These are phyloP conservation scores for Brassica incana DNA, from an alignment of 345 rosid species.

Conservation along the genomic window DNA sequence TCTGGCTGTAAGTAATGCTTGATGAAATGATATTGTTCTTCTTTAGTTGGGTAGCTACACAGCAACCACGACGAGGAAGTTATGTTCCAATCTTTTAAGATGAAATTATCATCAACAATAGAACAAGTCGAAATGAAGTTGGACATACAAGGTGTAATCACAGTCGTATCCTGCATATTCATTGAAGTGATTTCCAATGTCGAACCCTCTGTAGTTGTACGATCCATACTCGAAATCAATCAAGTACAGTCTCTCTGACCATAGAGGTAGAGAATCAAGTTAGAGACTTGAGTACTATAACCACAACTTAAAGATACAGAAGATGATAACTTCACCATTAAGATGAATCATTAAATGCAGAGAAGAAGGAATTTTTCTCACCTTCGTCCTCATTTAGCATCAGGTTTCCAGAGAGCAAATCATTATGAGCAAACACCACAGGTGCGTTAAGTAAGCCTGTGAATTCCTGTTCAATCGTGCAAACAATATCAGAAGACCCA, in stretches of 20 bases:
- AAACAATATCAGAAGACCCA: conserved; percentile 14
- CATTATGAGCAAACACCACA: conserved; percentile 91
- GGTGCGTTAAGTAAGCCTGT: conserved; percentile 68
- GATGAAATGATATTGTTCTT: conserved; percentile 80
- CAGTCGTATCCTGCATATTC: conserved; percentile 97
- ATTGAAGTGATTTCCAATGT: conserved; percentile 93
- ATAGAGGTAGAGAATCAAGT: conserved; percentile 22
- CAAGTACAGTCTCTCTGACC: conserved; percentile 74
- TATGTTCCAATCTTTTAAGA: conserved; percentile 8
- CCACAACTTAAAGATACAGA: conserved; percentile 3
- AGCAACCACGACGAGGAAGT: conserved; percentile 24
- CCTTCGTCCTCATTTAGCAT: conserved; percentile 91
- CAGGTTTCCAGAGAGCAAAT: conserved; percentile 89
- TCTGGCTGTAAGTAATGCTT: conserved; percentile 80
- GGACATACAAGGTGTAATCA: conserved; percentile 76
- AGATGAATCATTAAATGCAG: conserved; percentile 6
- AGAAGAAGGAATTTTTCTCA: conserved; percentile 25
- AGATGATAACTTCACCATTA: not conserved
- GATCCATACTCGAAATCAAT: conserved; percentile 97
- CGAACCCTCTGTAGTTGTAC: conserved; percentile 88
- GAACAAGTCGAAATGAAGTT: conserved; percentile 22
- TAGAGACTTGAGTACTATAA: not conserved
- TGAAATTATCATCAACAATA: not conserved
- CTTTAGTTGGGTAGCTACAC: conserved; percentile 78
- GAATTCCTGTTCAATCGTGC: conserved; percentile 73